Conservation (phyloP, 495 filamentous ascomycete species). For the Aspergillus homomorphus region DNA sequence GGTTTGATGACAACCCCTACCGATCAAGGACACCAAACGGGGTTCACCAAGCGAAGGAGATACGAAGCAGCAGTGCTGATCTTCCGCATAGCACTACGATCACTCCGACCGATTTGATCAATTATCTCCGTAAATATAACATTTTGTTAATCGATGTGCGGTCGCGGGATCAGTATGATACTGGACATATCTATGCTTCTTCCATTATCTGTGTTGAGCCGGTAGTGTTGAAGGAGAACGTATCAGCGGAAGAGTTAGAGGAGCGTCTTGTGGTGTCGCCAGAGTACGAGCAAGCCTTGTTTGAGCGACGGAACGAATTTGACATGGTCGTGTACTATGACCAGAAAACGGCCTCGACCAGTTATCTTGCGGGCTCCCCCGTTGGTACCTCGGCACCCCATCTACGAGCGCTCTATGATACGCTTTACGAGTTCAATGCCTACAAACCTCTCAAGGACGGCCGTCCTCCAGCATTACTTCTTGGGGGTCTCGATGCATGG, state of each 20-base stretch:
- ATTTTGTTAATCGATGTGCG: conserved; percentile 86
- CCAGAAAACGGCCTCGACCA: conserved; percentile 56
- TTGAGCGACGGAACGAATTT: conserved; percentile 72
- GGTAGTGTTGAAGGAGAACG: conserved; percentile 66
- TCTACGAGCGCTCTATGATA: conserved; percentile 68
- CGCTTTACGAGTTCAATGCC: conserved; percentile 77
- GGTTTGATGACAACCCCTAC: conserved; percentile 42
- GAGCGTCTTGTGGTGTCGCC: conserved; percentile 81
- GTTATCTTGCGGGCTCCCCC: conserved; percentile 46
- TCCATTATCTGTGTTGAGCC: conserved; percentile 90
- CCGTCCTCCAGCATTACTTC: conserved; percentile 68
- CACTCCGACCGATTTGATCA: conserved; percentile 59
- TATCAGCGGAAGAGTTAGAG: conserved; percentile 81
- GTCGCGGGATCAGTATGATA: conserved; percentile 74
- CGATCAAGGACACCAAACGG: conserved; percentile 46
- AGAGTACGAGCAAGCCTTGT: conserved; percentile 65
- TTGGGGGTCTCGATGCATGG: conserved; percentile 85
- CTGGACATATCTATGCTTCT: conserved; percentile 78
- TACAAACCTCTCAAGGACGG: conserved; percentile 66
- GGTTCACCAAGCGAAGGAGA: conserved; percentile 28
- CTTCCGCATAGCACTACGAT: conserved; percentile 63
- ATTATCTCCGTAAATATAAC: conserved; percentile 59
- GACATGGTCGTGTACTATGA: conserved; percentile 93
- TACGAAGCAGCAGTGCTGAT: conserved; percentile 41
- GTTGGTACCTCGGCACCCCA: conserved; percentile 52